phyloP scores from a whole-genome alignment of 2,329 filamentous ascomycete genomes.

The Lanzia echinophila region DNA sequence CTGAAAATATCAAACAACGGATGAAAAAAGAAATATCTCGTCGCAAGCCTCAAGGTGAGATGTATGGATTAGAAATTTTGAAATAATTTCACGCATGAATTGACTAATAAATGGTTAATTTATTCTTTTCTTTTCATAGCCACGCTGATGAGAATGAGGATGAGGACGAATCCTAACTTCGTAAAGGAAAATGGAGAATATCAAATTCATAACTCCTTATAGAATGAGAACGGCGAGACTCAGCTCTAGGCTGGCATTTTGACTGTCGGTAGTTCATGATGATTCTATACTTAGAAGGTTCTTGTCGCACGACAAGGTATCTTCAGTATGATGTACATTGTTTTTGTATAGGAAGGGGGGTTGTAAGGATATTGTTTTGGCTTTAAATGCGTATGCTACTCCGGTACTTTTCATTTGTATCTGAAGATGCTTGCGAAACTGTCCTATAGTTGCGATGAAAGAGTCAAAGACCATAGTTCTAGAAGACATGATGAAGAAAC shows the following conservation, averaged over 20 bases:
- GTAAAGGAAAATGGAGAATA: not conserved
- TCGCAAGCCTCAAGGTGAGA: not conserved
- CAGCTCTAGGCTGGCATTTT: not conserved
- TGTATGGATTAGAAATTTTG: conserved; percentile 2
- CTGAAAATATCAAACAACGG: conserved; percentile 10
- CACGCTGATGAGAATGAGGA: not conserved
- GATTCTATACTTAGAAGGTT: not conserved
- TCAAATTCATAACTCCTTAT: not conserved
- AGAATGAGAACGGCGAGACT: not conserved
- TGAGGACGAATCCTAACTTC: not conserved
- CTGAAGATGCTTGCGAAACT: not conserved
- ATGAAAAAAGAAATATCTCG: not conserved
- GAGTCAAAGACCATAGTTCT: too few species aligned
- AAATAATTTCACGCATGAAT: not conserved
- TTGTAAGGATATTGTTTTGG: not conserved
- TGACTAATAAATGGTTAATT: not conserved
- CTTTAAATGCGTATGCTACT: not conserved
- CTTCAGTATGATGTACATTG: not conserved
- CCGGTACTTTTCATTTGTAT: not conserved
- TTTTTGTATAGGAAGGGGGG: not conserved
- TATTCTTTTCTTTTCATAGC: not conserved
- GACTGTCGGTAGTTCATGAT: not conserved
- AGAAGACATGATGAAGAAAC: too few species aligned
- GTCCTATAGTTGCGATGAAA: not conserved
- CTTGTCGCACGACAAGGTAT: not conserved